Evolutionary conservation across 139 green algal genomes (phyloP), one percentile per base, ranked within the genome.

Genomic region (Auxenochlorella protothecoides): DNA sequence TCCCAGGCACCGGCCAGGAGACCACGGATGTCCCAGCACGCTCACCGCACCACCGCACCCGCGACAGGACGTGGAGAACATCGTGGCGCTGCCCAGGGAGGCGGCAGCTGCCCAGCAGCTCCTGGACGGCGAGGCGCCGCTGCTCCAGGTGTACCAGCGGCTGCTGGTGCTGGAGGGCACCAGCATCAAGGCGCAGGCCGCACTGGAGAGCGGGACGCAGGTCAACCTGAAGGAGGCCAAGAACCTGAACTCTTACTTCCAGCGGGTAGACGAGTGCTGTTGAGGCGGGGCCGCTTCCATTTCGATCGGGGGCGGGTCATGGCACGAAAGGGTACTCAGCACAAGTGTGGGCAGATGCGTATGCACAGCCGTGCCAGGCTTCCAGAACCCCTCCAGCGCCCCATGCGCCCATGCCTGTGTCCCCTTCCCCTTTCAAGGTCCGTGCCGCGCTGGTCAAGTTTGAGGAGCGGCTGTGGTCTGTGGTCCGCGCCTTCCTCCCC

Each of bases 391-490:
- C 9, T 57, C 5, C 51, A 11, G 13, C 16, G 12, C 55, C 67
- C 5, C 53, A 53, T 59, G 60, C 59, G 13, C 63, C 72, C 8
- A 64, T 10, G 9, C 14, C 60, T 15, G 65, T 52, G 44, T 59
- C 44, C 13, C 72, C 55, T 54, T 69, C 7, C 4, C 63, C 61
- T 9, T 2, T 62, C 44, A 75, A 88, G 83, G 84, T 89, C 15
- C 53, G 68, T 15, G 72, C 78, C 57, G 77, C 83, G 5, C 80
- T 89, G 80, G 72, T 13, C 11, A 75, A 80, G 56, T 87, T 94
- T 79, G 89, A 96, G 83, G 74, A 84, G 72, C 76, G 79, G 53
- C 80, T 96, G 74, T 94, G 79, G 81, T 66, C 61, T 59, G 76
- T 87, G 52, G 76, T 92, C 55, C 75, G 81, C 16, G 74, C 80